Evolutionary conservation across 2,329 filamentous ascomycete genomes (phyloP).

Genomic region (Stagonosporopsis vannaccii): DNA sequence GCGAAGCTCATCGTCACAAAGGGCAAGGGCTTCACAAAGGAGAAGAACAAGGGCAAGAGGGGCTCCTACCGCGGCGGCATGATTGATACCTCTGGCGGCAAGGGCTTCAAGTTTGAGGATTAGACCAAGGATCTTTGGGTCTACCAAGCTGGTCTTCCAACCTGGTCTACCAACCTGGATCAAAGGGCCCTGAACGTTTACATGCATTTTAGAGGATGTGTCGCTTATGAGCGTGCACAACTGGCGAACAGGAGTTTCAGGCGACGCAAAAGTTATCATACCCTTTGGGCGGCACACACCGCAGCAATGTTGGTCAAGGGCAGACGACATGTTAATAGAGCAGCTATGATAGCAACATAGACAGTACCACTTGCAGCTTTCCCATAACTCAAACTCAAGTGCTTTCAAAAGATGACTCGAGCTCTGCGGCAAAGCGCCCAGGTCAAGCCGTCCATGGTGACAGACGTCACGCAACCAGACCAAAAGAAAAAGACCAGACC

Average conservation of each 20-base stretch:
- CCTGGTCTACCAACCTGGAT: background rate
- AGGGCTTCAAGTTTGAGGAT: conserved; percentile 94
- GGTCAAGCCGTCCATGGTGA: too few relatives aligned
- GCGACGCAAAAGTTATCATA: conserved; percentile 15
- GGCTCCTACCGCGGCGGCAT: conserved; percentile 88
- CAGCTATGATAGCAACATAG: conserved; percentile 1
- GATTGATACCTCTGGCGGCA: conserved; percentile 82
- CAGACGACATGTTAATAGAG: conserved; percentile 6
- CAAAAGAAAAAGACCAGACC: background rate
- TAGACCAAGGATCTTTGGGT: conserved; percentile 51
- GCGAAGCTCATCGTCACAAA: conserved; percentile 88
- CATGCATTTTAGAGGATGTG: conserved; percentile 6
- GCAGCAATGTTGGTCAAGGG: background rate
- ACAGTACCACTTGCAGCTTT: background rate
- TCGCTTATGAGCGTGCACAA: background rate
- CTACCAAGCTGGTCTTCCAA: background rate
- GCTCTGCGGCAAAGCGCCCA: too few relatives aligned
- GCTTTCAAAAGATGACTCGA: background rate
- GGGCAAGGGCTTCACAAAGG: conserved; percentile 98
- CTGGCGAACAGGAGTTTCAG: conserved; percentile 13
- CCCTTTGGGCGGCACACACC: conserved; percentile 8
- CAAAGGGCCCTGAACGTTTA: background rate
- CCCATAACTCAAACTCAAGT: background rate
- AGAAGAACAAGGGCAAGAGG: conserved; percentile 89
- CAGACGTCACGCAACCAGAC: background rate